Conservation (phyloP, 2,329 filamentous ascomycete species). For the Sclerotinia trifoliorum region DNA sequence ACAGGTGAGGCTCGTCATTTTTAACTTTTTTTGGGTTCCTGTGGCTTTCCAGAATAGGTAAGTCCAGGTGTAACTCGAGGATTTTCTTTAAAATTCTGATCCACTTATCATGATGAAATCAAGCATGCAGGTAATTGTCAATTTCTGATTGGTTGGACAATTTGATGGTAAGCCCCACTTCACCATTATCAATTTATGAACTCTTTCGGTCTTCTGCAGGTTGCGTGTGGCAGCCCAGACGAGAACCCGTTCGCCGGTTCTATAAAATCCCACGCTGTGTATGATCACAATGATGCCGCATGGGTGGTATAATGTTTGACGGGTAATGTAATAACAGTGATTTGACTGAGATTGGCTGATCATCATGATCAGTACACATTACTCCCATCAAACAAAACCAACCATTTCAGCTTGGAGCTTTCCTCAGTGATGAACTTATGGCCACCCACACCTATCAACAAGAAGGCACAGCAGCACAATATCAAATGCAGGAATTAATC, state of each 20-base stretch:
- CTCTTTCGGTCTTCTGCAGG: neutral
- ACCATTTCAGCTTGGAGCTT: neutral
- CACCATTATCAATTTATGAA: neutral
- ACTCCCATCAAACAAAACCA: no score
- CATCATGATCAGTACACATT: neutral
- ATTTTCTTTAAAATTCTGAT: neutral
- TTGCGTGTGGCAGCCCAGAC: constrained; percentile 1
- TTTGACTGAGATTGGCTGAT: neutral
- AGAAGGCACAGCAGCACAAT: no score
- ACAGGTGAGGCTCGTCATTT: neutral
- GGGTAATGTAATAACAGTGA: neutral
- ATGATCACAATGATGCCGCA: neutral
- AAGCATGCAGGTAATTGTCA: constrained; percentile 2
- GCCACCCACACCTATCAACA: no score
- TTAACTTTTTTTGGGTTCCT: neutral
- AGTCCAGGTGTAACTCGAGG: no score
- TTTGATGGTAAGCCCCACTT: neutral
- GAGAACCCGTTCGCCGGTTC: neutral
- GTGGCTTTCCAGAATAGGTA: neutral
- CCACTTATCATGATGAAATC: constrained; percentile 2
- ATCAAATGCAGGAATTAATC: no score
- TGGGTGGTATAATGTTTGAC: neutral
- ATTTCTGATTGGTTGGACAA: neutral
- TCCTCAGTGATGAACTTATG: neutral
- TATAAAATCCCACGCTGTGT: neutral